Evolutionary conservation across 345 rosid genomes (phyloP).

Genomic region (Pseudoturritis turrita): DNA sequence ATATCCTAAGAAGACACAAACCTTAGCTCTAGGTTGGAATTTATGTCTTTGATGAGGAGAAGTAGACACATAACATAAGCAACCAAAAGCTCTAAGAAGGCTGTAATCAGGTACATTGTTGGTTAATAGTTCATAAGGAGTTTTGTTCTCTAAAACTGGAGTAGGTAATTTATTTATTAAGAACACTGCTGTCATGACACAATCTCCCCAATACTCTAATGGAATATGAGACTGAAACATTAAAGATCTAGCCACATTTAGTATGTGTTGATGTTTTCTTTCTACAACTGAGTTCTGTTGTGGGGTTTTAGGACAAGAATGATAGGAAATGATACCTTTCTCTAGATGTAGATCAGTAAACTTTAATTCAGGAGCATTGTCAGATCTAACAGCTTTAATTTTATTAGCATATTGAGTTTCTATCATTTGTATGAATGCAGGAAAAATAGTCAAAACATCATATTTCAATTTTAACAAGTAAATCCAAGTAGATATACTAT

Average conservation of each 20-base stretch:
- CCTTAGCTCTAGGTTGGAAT: neutral
- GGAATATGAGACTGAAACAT: neutral
- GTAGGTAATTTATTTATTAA: neutral
- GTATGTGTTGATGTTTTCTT: neutral
- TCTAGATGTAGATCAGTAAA: neutral
- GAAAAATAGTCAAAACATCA: neutral
- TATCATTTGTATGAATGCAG: too few species aligned
- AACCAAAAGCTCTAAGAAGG: neutral
- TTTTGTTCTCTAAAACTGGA: neutral
- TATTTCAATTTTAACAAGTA: too few species aligned
- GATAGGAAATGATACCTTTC: neutral
- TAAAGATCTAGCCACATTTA: neutral
- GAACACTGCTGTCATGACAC: neutral
- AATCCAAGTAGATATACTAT: neutral
- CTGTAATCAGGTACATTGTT: rapidly evolving
- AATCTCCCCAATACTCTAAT: neutral
- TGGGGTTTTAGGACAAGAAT: neutral
- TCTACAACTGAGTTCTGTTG: neutral
- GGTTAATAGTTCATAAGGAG: neutral
- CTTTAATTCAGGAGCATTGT: neutral
- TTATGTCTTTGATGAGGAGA: neutral
- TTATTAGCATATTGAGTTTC: too few species aligned
- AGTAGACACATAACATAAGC: neutral
- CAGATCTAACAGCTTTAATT: neutral
- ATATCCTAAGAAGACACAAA: neutral